phyloP scores from a whole-genome alignment of 2,329 filamentous ascomycete genomes.

The Eutypa lata region DNA sequence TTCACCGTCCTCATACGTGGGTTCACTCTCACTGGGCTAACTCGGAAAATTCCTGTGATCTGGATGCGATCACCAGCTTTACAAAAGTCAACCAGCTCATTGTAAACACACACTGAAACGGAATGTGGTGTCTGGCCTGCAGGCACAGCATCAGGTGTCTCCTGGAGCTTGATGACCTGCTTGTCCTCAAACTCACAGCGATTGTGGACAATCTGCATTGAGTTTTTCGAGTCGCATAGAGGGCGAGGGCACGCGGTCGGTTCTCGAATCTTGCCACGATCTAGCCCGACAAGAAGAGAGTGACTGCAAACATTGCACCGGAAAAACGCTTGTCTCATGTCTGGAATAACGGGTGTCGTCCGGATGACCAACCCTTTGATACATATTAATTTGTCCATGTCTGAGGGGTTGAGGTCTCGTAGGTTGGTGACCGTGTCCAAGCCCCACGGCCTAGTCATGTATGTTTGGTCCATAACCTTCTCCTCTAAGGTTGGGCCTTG shows the following conservation, averaged over 20 bases:
- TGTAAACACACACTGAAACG: constrained; percentile 92
- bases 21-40: constrained; percentile 90
- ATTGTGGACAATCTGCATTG: constrained; percentile 98
- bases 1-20: constrained; percentile 90
- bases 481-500: constrained; percentile 64
- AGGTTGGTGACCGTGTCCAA: constrained; percentile 85
- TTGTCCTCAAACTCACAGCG: constrained; percentile 93
- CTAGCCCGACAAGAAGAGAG: constrained; percentile 84
- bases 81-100: constrained; percentile 95
- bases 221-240: constrained; percentile 81
- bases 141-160: constrained; percentile 91
- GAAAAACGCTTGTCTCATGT: constrained; percentile 99
- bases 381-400: constrained; percentile 94
- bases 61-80: constrained; percentile 96
- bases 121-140: constrained; percentile 97
- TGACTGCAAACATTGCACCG: constrained; percentile 91
- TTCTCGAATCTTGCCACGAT: constrained; percentile 93
- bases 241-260: constrained; percentile 84
- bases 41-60: constrained; percentile 95
- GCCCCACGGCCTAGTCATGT: constrained; percentile 86
- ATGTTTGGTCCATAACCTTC: constrained; percentile 76
- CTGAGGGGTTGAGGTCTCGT: constrained; percentile 87
- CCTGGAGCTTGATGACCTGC: constrained; percentile 97
- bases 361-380: constrained; percentile 96
- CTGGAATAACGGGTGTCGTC: constrained; percentile 91